Base-by-base conservation (phyloP, 2,329 filamentous ascomycete species). In the Fusarium palustre region DNA sequence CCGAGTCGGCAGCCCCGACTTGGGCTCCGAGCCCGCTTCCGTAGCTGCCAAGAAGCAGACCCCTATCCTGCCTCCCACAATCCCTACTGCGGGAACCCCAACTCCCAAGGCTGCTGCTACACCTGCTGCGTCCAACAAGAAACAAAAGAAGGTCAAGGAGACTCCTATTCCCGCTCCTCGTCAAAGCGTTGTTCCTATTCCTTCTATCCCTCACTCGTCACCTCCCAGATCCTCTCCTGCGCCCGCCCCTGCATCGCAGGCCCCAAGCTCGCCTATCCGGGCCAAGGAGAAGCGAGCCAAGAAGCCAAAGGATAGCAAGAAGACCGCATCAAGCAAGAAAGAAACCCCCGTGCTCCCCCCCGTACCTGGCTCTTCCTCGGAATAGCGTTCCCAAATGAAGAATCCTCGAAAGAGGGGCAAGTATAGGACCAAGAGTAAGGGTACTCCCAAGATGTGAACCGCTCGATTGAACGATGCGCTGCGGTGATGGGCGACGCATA, bases 131-230 rank as follows among this genome's bases (percentile, higher is more conserved):
- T 68, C 61, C 56, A 55, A 64, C 64, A 72, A 76, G 57, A 77
- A 77, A 65, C 60, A 76, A 61, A 79, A 78, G 55, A 55, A 74
- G 52, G 55, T 66, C 24, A 77, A 72, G 64, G 71, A 78, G 54
- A 77, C 78, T 6, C 76, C 78, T 9, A 61, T 76, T 13, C 69
- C 76, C 22, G 41, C 63, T 13, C 73, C 74, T 46, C 71, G 76
- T 12, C 76, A 77, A 49, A 76, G 77, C 20, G 69, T 66, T 7
- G 75, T 79, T 6, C 80, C 78, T 10, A 66, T 81, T 8, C 82
- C 81, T 12, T 70, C 61, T n/a, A 66, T 81, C 16, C 80, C 79
- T 33, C 72, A 76, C 24, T 74, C 75, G 10, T 76, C 76, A 5
- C 75, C 66, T 24, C 59, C 66, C 41, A 75, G 72, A 46, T 65